Conservation (phyloP, 352 stramenopile genomes). For the Poterioochromonas sp. region DNA sequence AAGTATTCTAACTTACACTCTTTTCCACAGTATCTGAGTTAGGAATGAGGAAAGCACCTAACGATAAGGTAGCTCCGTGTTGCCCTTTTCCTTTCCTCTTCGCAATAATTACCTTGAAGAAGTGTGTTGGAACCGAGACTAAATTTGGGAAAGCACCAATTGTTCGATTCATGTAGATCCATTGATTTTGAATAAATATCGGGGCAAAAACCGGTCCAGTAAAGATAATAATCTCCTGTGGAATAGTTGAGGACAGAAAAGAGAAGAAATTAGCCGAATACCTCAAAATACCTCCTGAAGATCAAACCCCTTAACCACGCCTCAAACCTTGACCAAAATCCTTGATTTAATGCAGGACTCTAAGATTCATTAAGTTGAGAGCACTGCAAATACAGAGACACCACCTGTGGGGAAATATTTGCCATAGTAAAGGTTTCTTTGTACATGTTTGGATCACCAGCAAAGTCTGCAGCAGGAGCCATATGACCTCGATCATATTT, state of each 20-base stretch:
- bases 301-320: neutral
- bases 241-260: neutral
- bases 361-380: neutral
- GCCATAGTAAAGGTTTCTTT: constrained; percentile 15
- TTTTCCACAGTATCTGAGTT: neutral
- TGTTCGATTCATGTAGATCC: neutral
- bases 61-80: neutral
- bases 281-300: neutral
- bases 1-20: neutral
- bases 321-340: constrained; percentile 13
- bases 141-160: neutral
- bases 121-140: constrained; percentile 22
- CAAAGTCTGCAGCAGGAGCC: constrained; percentile 12
- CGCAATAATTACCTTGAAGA: constrained; percentile 23
- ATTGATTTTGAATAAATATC: neutral
- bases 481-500: constrained; percentile 29
- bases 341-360: neutral
- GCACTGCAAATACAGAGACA: neutral
- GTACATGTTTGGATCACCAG: neutral
- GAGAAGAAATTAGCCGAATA: neutral
- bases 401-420: constrained; percentile 24
- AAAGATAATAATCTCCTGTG: constrained; percentile 3
- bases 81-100: neutral
- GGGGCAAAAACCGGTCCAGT: constrained; percentile 15
- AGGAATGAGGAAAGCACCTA: constrained; percentile 5